Base-by-base conservation (phyloP, 345 rosid species). In the Xanthoceras sorbifolium region DNA sequence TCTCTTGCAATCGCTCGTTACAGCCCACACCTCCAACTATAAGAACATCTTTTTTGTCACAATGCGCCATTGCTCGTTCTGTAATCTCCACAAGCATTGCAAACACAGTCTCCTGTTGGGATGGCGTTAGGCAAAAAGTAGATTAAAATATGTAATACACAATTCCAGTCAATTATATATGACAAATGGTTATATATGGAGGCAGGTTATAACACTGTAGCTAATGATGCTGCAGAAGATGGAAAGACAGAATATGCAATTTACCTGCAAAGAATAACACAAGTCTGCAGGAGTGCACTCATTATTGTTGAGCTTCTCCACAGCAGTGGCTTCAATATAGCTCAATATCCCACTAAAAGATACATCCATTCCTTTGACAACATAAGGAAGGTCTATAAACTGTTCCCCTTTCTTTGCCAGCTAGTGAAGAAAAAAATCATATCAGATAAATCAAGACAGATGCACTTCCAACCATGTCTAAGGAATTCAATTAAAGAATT, bases 61-160 rank as follows among this genome's bases (percentile, higher is more conserved):
- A 93, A 80, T 96, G 98, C 0, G 99, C 99, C 99, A 96, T 96
- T 5, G 99, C 98, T 44, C 97, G 84, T 78, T 96, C 98, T 0
- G 97, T 96, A 32, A 96, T 96, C 91, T 96, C 98, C 85, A 93
- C 98, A 20, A 96, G 89, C 99, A 93, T 96, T 0, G 97, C 97
- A 60, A 90, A 96, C 55, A 96, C 66, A 0, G 98, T 93, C 81
- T 93, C 97, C 98, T 96, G 82, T 68, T 20, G 44, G 75, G 12
- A 36, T 23, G 36, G 38, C 14, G 26, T 32, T 8, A 61, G 34
- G n/a, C 29, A 9, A 74, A 28, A 71, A 38, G 61, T 50, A 73
- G 54, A 63, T 52, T 23, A 25, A 17, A 68, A 20, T 38, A 20
- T 1, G 23, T 38, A 12, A 54, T 18, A 14, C 54, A 64, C 44